These are phyloP conservation scores for Saccharomyces uvarum DNA, from an alignment of 1,139 yeast genomes.

Conservation along the genomic window DNA sequence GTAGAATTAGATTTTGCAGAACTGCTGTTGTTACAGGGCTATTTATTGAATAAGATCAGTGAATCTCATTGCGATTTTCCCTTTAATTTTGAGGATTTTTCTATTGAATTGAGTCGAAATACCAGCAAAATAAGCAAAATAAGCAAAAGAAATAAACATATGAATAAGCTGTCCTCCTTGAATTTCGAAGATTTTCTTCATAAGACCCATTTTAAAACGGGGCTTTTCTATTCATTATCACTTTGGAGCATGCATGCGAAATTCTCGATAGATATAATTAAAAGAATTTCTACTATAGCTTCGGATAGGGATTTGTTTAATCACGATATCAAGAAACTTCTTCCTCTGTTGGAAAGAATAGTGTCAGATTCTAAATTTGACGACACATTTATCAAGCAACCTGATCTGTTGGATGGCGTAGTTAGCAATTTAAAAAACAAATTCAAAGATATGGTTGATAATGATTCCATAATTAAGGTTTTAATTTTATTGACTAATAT, in stretches of 20 bases:
- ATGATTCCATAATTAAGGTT: conserved; percentile 14
- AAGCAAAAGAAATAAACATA: conserved; percentile 5
- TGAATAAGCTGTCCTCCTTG: conserved; percentile 14
- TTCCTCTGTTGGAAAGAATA: background rate
- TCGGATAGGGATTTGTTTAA: background rate
- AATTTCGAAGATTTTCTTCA: conserved; percentile 19
- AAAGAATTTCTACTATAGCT: background rate
- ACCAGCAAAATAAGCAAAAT: conserved; percentile 3
- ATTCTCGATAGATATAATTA: background rate
- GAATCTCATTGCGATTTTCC: conserved; percentile 7
- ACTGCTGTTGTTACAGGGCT: conserved; percentile 16
- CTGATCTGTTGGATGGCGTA: background rate
- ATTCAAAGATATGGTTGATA: background rate
- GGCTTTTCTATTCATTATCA: conserved; percentile 13
- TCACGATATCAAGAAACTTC: background rate
- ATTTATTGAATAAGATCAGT: conserved; percentile 8
- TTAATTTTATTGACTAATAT: conserved; percentile 19
- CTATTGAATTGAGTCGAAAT: conserved; percentile 5
- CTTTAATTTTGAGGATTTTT: conserved; percentile 6
- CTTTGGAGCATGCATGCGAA: conserved; percentile 9
- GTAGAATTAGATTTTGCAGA: conserved; percentile 5
- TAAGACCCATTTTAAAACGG: conserved; percentile 8
- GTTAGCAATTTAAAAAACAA: background rate
- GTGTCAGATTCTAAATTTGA: background rate
- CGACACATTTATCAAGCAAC: background rate